phyloP scores from a whole-genome alignment of 2,329 filamentous ascomycete genomes.

The Talaromyces sp. region DNA sequence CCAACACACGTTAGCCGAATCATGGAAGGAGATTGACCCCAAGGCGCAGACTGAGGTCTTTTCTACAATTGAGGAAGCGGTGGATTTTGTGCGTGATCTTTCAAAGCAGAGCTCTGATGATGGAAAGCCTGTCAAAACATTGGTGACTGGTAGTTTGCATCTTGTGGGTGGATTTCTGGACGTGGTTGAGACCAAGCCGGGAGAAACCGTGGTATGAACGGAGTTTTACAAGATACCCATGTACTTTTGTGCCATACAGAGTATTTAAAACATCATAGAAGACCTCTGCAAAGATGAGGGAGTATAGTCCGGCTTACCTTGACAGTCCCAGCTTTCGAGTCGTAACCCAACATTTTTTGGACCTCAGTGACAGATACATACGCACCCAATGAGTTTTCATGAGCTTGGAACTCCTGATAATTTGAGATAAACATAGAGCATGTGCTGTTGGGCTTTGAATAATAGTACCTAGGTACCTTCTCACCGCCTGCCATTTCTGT shows the following conservation, averaged over 20 bases:
- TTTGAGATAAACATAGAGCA: neutral
- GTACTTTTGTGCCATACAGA: neutral
- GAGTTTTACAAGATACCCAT: neutral
- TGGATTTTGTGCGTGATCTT: constrained; percentile 54
- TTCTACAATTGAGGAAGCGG: constrained; percentile 66
- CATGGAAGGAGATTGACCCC: constrained; percentile 58
- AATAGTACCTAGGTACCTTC: neutral
- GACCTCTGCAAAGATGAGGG: too few species aligned
- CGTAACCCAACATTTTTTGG: neutral
- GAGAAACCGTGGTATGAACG: neutral
- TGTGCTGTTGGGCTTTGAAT: neutral
- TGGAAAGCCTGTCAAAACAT: constrained; percentile 53
- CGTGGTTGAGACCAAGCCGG: constrained; percentile 57
- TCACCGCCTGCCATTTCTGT: constrained; percentile 14
- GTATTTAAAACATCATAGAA: neutral
- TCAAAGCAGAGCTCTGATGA: constrained; percentile 33
- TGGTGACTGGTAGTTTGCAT: constrained; percentile 82
- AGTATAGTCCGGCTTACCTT: too few species aligned
- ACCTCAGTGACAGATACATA: neutral
- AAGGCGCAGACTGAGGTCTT: constrained; percentile 55
- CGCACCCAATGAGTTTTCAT: neutral
- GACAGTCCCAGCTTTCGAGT: neutral
- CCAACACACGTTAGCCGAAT: constrained; percentile 63
- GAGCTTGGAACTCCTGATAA: neutral
- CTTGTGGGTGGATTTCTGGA: constrained; percentile 76